Evolutionary conservation across 208 protist genomes (phyloP), one percentile per base, ranked within the genome.

Genomic region (Novymonas esmeraldas): DNA sequence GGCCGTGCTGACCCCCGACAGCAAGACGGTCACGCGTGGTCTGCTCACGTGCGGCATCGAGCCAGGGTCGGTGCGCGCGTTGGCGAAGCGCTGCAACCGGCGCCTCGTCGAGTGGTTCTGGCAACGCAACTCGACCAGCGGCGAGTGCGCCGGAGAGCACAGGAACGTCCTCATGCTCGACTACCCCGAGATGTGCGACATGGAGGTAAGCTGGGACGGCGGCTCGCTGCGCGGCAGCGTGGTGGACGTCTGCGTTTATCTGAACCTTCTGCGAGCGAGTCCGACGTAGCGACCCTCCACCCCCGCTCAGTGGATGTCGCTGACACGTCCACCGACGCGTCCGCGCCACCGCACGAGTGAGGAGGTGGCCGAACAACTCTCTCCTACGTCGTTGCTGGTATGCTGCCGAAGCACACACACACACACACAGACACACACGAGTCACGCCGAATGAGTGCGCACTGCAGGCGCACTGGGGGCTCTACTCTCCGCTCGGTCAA

Each of bases 161-260:
- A 29, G 75, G 1, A 85, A 87, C 50, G 70, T 89, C n/a, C 57
- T 87, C 1, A 61, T 87, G 73, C 36, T 89, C 7, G 80, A 93
- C 48, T 79, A 76, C 46, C 76, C 60, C 2, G 59, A 81, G 31
- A 33, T 70, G 11, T 44, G 33, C 5, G 34, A 66, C 13, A 36
- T 54, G 0, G 66, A 66, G 3, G 45, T 76, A 34, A 16, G 36
- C 28, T 36, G 34, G 49, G 45, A 69, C 39, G 61, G 29, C 38
- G 29, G 39, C 18, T 36, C 77, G 7, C 26, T 68, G 13, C 36
- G 45, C 2, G 44, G 59, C 5, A 58, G 68, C 29, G 57, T 66
- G 3, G 68, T 86, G 16, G 66, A 63, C 22, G 48, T 81, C 26
- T 88, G 79, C 57, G 70, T 91, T 1, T 56, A 73, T 36, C 29